phyloP scores from a whole-genome alignment of 306 rosid genomes.

The Ochetophila trinervis region DNA sequence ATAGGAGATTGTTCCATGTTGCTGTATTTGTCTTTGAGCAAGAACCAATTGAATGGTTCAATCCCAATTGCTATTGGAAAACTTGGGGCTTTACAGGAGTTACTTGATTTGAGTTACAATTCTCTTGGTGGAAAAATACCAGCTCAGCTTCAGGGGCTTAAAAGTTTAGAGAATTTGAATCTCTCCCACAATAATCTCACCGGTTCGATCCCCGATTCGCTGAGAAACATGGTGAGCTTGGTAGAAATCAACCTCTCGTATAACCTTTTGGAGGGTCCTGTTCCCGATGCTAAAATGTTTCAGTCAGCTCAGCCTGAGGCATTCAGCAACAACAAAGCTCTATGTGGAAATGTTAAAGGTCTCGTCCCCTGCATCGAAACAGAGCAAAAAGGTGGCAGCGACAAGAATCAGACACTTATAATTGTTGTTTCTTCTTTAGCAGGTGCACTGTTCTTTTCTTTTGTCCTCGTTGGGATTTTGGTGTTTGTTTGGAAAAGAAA shows the following conservation, averaged over 20 bases:
- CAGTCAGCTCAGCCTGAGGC: background rate
- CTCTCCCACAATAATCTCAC: conserved; percentile 46
- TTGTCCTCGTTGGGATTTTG: background rate
- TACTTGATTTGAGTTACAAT: conserved; percentile 46
- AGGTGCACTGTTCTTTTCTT: background rate
- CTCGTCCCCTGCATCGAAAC: no score
- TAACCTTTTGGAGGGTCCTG: conserved; percentile 44
- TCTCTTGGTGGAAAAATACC: conserved; percentile 46
- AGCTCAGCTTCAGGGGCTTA: conserved; percentile 28
- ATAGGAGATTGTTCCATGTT: conserved; percentile 39
- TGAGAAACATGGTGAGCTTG: conserved; percentile 44
- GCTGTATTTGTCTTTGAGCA: conserved; percentile 32
- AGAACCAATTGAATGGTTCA: conserved; percentile 20
- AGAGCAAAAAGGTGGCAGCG: conserved; percentile 4
- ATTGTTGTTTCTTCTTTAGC: conserved; percentile 13
- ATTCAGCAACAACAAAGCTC: conserved; percentile 28
- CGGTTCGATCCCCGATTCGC: conserved; percentile 36
- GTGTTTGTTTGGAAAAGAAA: background rate
- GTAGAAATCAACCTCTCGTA: conserved; percentile 39
- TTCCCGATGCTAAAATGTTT: no score
- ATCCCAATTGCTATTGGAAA: conserved; percentile 42
- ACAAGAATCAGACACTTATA: background rate
- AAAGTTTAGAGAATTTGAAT: conserved; percentile 42
- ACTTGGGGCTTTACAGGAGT: conserved; percentile 19
- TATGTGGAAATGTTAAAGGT: no score